Percentiles rank a stretch among this genome's conserved stretches.
phyloP scores from a whole-genome alignment of 768 basidiomycete genomes.

The Suillus bovinus region DNA sequence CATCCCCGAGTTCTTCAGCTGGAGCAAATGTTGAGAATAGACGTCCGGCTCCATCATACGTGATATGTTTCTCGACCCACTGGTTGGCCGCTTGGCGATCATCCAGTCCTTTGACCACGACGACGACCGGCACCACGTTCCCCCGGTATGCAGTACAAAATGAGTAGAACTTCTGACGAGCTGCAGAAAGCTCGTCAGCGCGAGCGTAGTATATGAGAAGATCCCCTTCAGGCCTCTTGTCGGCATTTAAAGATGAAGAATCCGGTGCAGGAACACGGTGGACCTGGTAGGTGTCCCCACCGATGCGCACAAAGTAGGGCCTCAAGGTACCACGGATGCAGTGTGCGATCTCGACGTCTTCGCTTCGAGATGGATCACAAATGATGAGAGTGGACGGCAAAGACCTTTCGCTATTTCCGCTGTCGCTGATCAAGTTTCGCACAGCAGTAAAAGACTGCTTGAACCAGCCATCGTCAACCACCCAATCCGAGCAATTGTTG shows the following conservation, averaged over 20 bases:
- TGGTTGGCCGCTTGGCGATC: slow-evolving; percentile 17
- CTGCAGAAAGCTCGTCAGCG: neutral
- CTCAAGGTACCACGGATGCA: neutral
- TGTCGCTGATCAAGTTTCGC: slow-evolving; percentile 1
- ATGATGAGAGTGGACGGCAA: slow-evolving; percentile 7
- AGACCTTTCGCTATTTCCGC: neutral
- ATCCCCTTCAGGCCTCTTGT: neutral
- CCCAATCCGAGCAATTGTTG: slow-evolving; percentile 14
- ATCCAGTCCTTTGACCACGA: slow-evolving; percentile 18
- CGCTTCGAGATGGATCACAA: neutral
- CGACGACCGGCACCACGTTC: slow-evolving; percentile 17
- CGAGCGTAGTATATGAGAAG: slow-evolving; percentile 6
- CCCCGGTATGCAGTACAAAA: slow-evolving; percentile 19
- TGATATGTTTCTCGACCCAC: neutral
- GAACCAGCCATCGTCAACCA: slow-evolving; percentile 4
- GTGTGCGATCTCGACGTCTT: neutral
- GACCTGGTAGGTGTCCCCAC: neutral
- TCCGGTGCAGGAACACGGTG: neutral
- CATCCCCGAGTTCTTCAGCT: neutral
- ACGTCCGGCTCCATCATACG: neutral
- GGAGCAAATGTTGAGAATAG: neutral
- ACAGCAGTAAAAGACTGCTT: slow-evolving; percentile 7
- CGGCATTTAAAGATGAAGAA: neutral
- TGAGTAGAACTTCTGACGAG: neutral
- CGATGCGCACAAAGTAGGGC: neutral